Base-by-base conservation (phyloP, 202 grass and related monocot species). In the Digitaria exilis region DNA sequence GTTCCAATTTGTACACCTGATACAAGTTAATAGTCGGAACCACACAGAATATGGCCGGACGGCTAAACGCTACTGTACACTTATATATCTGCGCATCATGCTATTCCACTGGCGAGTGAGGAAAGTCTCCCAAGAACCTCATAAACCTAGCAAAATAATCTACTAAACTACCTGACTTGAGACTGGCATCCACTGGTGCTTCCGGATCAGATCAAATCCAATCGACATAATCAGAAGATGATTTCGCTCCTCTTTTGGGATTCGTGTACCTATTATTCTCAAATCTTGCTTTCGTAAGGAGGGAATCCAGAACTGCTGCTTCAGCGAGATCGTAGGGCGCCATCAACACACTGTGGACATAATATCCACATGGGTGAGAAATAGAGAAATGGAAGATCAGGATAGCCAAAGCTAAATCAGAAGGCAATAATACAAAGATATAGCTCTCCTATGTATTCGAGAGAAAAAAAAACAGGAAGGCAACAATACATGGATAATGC, bases 211-310 rank as follows among this genome's bases (percentile, higher is more conserved):
- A 80, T n/a, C n/a, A n/a, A n/a, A n/a, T 76, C 88, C 88, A 94
- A 13, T 89, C 86, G 57, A 94, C 86, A 71, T 88, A 87, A 50
- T 91, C 69, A 7, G 81, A 85, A 9, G 92, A 87, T 46, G 81
- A 37, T 81, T 85, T 94, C 19, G 87, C 65, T 59, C 85, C 79
- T 69, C 71, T 81, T 86, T 87, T 85, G 4, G 92, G 96, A 34
- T 86, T 86, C 49, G 0, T 90, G 55, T 93, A 97, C 80, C 92
- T 91, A 21, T 93, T 95, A 41, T 97, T 98, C 91, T 92, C 96
- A 67, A 93, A 93, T 29, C 28, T 90, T 48, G 92, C 92, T 76
- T 94, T 95, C 0, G 84, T 80, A 24, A 85, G 61, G 39, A 98
- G 89, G 8, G 77, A 92, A 81, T 93, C 87, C 61, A 98, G 26